phyloP scores from a whole-genome alignment of 2,329 filamentous ascomycete species.

The Emmonsiellopsis sp. region DNA sequence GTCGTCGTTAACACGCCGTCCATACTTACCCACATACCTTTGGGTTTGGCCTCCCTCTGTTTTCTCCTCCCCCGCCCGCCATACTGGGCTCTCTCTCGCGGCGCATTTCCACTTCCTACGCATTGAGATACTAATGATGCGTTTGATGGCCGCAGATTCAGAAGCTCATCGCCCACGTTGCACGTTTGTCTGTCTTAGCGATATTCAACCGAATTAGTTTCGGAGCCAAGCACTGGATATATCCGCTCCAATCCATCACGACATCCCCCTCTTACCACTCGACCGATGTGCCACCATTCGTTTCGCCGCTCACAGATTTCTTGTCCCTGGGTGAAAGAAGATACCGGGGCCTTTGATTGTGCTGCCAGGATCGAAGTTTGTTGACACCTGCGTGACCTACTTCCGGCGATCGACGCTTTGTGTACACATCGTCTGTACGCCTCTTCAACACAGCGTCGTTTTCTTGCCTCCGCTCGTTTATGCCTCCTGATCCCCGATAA shows the following conservation, averaged over 20 bases:
- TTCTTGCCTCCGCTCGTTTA: background rate
- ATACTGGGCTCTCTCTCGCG: background rate
- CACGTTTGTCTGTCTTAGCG: background rate
- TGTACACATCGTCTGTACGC: background rate
- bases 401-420: background rate
- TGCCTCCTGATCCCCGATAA: conserved; percentile 15
- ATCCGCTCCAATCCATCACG: background rate
- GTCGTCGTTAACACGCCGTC: background rate
- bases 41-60: background rate
- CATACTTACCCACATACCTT: background rate
- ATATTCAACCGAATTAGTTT: background rate
- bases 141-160: background rate
- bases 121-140: conserved; percentile 1
- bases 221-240: background rate
- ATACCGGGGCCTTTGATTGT: background rate
- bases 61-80: background rate
- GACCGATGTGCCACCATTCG: conserved; percentile 3
- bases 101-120: background rate
- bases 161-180: background rate
- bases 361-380: background rate
- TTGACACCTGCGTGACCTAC: background rate
- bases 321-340: background rate
- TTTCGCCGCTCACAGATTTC: background rate
- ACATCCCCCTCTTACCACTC: background rate
- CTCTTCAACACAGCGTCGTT: background rate